Evolutionary conservation across 495 filamentous ascomycete species (phyloP).

Genomic region (Penicillium daleae): DNA sequence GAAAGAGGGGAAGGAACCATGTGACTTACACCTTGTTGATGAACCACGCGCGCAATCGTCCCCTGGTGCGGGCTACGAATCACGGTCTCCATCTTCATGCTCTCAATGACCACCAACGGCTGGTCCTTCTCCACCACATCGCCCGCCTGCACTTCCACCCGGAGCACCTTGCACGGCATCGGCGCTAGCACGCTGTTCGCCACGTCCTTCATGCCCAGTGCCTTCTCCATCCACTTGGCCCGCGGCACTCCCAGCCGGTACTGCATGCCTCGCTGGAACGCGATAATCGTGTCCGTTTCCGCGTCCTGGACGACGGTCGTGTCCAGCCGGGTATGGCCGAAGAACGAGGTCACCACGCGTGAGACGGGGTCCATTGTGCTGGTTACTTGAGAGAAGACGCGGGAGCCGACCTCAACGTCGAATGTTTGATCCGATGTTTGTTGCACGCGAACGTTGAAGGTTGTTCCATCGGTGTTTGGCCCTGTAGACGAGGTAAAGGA

Average conservation of each 20-base stretch:
- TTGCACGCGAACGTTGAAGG: constrained; percentile 66
- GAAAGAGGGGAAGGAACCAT: constrained; percentile 4
- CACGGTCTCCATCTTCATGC: constrained; percentile 99
- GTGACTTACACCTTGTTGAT: constrained; percentile 80
- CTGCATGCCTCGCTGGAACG: constrained; percentile 84
- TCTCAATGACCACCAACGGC: constrained; percentile 92
- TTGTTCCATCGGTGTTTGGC: constrained; percentile 36
- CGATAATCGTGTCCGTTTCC: constrained; percentile 68
- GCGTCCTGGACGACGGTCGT: constrained; percentile 75
- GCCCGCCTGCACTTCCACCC: constrained; percentile 81
- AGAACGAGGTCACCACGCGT: constrained; percentile 58
- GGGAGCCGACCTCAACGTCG: constrained; percentile 63
- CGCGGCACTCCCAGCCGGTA: constrained; percentile 67
- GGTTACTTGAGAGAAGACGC: constrained; percentile 48
- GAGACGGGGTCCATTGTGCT: constrained; percentile 44
- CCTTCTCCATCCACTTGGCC: constrained; percentile 85
- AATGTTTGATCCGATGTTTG: constrained; percentile 67
- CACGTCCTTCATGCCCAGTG: constrained; percentile 78
- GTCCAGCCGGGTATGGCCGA: constrained; percentile 78
- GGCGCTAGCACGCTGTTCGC: constrained; percentile 84
- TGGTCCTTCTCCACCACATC: constrained; percentile 83
- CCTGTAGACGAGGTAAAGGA: constrained; percentile 50
- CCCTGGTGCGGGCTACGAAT: constrained; percentile 88
- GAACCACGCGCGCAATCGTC: constrained; percentile 77
- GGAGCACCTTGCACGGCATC: constrained; percentile 93